Percentiles rank a stretch among this genome's conserved stretches.
These are phyloP conservation scores for Phallus indusiatus DNA, from an alignment of 768 basidiomycete genomes.

Conservation along the genomic window DNA sequence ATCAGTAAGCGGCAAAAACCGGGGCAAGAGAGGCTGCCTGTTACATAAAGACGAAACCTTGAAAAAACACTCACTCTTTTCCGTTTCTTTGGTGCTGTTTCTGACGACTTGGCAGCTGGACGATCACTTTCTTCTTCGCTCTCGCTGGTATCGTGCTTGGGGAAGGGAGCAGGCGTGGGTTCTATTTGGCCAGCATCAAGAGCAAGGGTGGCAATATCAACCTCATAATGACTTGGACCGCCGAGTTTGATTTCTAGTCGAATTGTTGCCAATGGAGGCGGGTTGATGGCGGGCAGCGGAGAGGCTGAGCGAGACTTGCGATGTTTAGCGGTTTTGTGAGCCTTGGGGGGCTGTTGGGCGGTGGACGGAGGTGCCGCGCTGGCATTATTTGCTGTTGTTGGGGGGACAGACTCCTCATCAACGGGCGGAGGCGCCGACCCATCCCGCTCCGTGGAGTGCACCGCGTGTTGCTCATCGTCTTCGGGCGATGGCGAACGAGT, in stretches of 20 bases:
- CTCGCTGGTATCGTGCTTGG: slow-evolving; percentile 44
- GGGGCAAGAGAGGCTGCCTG: slow-evolving; percentile 11
- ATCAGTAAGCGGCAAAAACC: not conserved
- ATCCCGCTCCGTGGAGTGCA: too few species aligned
- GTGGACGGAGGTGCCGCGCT: slow-evolving; percentile 15
- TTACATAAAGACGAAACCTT: slow-evolving; percentile 10
- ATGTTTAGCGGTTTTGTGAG: slow-evolving; percentile 37
- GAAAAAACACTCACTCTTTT: slow-evolving; percentile 6
- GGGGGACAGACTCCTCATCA: not conserved
- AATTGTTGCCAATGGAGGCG: slow-evolving; percentile 50
- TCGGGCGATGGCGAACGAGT: not conserved
- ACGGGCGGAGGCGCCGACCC: slow-evolving; percentile 2
- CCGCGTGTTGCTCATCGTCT: too few species aligned
- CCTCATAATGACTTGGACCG: slow-evolving; percentile 66
- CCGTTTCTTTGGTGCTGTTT: slow-evolving; percentile 18
- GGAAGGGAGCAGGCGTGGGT: slow-evolving; percentile 40
- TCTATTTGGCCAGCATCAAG: slow-evolving; percentile 58
- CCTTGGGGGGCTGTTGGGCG: slow-evolving; percentile 28
- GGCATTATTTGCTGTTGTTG: not conserved
- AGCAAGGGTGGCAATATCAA: slow-evolving; percentile 50
- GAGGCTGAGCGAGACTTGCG: slow-evolving; percentile 41
- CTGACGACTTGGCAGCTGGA: slow-evolving; percentile 22
- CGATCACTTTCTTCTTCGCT: slow-evolving; percentile 41
- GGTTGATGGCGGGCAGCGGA: slow-evolving; percentile 41
- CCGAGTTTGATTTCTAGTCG: slow-evolving; percentile 62